phyloP scores from a whole-genome alignment of 1,284 basidiomycete genomes.

The Ganoderma multipileum region DNA sequence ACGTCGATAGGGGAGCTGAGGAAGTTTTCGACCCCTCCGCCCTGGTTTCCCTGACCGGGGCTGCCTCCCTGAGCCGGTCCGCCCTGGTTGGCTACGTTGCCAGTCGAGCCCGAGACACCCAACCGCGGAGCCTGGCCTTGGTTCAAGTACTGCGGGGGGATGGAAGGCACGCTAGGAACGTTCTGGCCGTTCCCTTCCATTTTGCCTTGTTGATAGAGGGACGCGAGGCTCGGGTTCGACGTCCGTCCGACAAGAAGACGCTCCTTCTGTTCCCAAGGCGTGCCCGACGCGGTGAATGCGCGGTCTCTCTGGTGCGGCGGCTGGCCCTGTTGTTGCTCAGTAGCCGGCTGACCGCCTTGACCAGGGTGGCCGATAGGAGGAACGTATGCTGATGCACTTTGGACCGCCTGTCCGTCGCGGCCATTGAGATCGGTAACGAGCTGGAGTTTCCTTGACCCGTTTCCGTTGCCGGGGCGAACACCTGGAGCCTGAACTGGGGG shows the following conservation, averaged over 20 bases:
- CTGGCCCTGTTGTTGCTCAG: constrained; percentile 41
- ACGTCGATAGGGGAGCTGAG: constrained; percentile 79
- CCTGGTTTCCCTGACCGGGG: constrained; percentile 39
- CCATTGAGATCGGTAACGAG: constrained; percentile 69
- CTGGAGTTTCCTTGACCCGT: constrained; percentile 52
- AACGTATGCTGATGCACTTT: constrained; percentile 53
- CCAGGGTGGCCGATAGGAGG: constrained; percentile 56
- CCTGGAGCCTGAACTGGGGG: constrained; percentile 52
- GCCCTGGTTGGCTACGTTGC: constrained; percentile 23
- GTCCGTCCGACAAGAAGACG: constrained; percentile 58
- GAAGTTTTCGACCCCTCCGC: constrained; percentile 40
- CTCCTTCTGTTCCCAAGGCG: constrained; percentile 68
- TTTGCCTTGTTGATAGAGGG: constrained; percentile 55
- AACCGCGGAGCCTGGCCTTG: constrained; percentile 52
- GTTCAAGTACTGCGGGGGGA: constrained; percentile 75
- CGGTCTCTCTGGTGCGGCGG: constrained; percentile 45
- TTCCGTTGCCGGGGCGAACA: constrained; percentile 46
- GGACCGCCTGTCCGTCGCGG: constrained; percentile 55
- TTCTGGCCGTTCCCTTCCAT: constrained; percentile 44
- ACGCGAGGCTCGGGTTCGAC: constrained; percentile 75
- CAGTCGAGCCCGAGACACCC: constrained; percentile 42
- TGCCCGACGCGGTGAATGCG: constrained; percentile 47
- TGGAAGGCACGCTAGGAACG: constrained; percentile 71
- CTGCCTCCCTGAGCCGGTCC: constrained; percentile 25
- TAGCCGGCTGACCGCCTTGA: constrained; percentile 30